These are phyloP conservation scores for Phytopythium sindhum DNA, from an alignment of 352 stramenopile species.

Conservation along the genomic window DNA sequence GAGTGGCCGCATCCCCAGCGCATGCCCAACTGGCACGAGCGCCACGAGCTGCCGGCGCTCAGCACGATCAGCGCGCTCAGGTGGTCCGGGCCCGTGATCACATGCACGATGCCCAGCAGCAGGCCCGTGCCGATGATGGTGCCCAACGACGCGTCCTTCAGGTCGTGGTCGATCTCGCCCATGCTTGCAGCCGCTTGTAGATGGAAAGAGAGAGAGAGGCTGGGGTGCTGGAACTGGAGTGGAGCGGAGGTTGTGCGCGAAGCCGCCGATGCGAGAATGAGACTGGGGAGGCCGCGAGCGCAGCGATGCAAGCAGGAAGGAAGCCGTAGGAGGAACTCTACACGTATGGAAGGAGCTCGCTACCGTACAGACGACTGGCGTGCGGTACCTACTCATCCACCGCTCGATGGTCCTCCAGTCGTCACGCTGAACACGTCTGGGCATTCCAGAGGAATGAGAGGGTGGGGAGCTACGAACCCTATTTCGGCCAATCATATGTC, in stretches of 20 bases:
- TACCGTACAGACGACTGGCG: too few species aligned
- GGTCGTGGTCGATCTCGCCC: conserved; percentile 31
- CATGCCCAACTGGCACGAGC: conserved; percentile 73
- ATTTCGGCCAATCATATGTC: background rate
- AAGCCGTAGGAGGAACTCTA: background rate
- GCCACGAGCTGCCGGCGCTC: conserved; percentile 63
- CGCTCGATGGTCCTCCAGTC: background rate
- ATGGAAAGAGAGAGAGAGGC: background rate
- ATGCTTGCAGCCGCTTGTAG: conserved; percentile 12
- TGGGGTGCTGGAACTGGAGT: background rate
- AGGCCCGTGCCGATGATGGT: conserved; percentile 51
- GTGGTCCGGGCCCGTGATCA: conserved; percentile 80
- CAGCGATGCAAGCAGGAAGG: background rate
- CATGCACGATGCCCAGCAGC: conserved; percentile 48
- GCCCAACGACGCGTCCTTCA: conserved; percentile 27
- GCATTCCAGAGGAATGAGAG: background rate
- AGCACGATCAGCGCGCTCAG: conserved; percentile 85
- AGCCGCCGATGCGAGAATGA: conserved; percentile 1
- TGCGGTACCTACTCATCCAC: background rate
- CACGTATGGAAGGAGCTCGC: background rate
- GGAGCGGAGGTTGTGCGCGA: background rate
- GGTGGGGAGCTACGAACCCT: too few species aligned
- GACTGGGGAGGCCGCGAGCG: background rate
- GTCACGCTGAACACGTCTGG: background rate
- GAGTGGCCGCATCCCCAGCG: conserved; percentile 86